Evolutionary conservation across 73 alveolate species (phyloP).

Genomic region (Symbiodinium natans): DNA sequence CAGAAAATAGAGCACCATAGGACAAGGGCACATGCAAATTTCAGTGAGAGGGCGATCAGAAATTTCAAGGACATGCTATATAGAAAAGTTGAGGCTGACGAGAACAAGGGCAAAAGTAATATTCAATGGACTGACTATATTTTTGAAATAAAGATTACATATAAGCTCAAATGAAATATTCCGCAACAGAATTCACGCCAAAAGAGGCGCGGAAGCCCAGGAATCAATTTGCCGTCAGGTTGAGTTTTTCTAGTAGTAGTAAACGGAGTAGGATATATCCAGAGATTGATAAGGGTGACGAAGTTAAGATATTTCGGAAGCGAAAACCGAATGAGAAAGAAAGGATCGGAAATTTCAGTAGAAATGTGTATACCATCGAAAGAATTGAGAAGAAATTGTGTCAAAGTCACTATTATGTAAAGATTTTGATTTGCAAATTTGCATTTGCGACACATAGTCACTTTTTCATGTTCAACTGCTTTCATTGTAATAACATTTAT

Average conservation of each 20-base stretch:
- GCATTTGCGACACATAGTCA: neutral
- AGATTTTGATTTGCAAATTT: neutral
- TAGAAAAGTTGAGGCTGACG: constrained; percentile 16
- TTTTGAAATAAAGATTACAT: neutral
- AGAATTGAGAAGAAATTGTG: neutral
- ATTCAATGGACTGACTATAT: constrained; percentile 15
- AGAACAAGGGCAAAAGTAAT: neutral
- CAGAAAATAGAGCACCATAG: neutral
- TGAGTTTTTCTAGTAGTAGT: neutral
- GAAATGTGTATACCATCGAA: neutral
- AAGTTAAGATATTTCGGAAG: constrained; percentile 33
- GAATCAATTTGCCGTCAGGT: neutral
- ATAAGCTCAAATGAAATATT: neutral
- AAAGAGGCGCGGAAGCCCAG: constrained; percentile 7
- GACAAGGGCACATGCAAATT: constrained; percentile 6
- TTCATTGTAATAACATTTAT: neutral
- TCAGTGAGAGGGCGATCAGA: neutral
- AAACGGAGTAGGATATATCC: neutral
- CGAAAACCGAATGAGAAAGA: constrained; percentile 35
- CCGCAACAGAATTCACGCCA: neutral
- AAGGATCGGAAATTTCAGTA: neutral
- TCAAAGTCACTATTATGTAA: neutral
- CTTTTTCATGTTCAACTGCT: neutral
- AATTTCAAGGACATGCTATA: neutral
- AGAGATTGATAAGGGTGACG: neutral